phyloP scores from a whole-genome alignment of 176 grass and related monocot genomes.

The Rhynchospora breviuscula region DNA sequence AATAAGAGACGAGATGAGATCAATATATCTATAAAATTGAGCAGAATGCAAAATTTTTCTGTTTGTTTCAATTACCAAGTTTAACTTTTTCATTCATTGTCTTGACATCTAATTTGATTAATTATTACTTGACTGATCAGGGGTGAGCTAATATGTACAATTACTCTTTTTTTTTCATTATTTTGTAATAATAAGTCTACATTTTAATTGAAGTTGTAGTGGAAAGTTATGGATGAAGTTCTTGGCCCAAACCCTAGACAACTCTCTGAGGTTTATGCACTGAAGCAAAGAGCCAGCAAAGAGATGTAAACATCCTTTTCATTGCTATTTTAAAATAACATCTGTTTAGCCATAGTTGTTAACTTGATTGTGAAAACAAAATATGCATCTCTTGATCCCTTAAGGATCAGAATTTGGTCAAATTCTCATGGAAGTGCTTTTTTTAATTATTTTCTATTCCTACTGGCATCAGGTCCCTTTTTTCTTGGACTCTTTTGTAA shows the following conservation, averaged over 20 bases:
- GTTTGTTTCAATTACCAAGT: background rate
- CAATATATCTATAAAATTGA: no score
- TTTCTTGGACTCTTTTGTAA: background rate
- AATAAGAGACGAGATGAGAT: no score
- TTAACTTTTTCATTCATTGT: background rate
- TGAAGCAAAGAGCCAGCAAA: constrained; percentile 63
- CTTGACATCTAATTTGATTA: background rate
- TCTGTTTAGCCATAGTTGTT: no score
- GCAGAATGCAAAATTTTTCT: background rate
- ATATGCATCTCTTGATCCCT: background rate
- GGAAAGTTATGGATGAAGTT: constrained; percentile 94
- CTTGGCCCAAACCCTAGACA: constrained; percentile 82
- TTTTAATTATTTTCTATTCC: background rate
- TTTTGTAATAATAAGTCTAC: constrained; percentile 35
- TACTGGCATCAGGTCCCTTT: background rate
- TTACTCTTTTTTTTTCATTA: constrained; percentile 21
- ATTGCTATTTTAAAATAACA: background rate
- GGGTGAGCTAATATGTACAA: background rate
- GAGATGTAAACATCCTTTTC: constrained; percentile 42
- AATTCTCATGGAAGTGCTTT: background rate
- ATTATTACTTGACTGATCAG: background rate
- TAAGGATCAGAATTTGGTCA: background rate
- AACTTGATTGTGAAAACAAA: background rate
- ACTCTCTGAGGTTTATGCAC: constrained; percentile 78
- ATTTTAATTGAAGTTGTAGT: constrained; percentile 96